These are phyloP conservation scores for Neurospora cerealis DNA, from an alignment of 495 filamentous ascomycete genomes.

Conservation along the genomic window DNA sequence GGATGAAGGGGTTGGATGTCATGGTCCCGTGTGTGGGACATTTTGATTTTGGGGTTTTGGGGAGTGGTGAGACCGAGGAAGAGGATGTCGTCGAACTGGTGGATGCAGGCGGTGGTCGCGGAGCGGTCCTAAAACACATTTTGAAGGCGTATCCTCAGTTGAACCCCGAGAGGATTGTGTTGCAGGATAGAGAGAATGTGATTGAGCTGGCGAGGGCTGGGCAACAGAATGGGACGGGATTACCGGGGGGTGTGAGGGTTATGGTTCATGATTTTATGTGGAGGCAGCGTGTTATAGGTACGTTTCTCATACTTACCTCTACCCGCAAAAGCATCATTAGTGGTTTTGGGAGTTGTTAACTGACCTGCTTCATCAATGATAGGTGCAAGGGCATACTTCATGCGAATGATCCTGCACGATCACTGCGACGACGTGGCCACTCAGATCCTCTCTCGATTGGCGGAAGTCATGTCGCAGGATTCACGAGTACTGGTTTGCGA, in stretches of 20 bases:
- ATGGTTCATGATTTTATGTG: conserved; percentile 11
- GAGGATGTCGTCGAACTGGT: conserved; percentile 10
- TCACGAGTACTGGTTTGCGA: conserved; percentile 22
- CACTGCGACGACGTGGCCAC: conserved; percentile 11
- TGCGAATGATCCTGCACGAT: conserved; percentile 18
- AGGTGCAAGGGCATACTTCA: conserved; percentile 17
- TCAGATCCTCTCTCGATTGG: conserved; percentile 9
- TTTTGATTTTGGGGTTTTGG: conserved; percentile 12
- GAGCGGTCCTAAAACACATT: conserved; percentile 13
- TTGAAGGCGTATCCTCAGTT: conserved; percentile 6
- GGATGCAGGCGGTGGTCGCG: conserved; percentile 12
- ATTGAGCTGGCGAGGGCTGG: conserved; percentile 7
- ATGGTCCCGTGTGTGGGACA: conserved; percentile 13
- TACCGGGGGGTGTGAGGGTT: conserved; percentile 5
- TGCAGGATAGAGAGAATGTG: conserved; percentile 12
- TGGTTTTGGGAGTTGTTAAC: neutral
- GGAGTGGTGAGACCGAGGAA: conserved; percentile 1
- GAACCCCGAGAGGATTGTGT: conserved; percentile 1
- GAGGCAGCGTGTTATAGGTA: conserved; percentile 12
- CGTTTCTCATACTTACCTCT: neutral
- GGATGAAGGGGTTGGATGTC: conserved; percentile 14
- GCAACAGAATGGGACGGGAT: neutral
- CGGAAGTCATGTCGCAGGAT: conserved; percentile 10
- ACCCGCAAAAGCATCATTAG: too few species aligned
- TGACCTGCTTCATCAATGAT: neutral